Evolutionary conservation across 257 asterid genomes (phyloP), one percentile per base, ranked within the genome.

Genomic region (Mentha longifolia): DNA sequence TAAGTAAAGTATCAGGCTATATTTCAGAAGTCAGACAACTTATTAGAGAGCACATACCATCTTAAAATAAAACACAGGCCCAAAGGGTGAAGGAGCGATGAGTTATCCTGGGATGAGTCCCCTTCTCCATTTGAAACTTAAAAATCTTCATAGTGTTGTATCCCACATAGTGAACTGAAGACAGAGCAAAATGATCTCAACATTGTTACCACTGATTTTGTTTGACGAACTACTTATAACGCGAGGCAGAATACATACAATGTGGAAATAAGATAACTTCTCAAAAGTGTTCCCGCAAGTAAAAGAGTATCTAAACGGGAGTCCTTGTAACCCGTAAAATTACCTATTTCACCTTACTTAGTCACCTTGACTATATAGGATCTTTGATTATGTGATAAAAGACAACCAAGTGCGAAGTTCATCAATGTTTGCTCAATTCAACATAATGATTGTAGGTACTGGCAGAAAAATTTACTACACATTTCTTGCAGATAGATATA

Each of bases 241-340:
- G 60, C 14, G 3, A 71, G 69, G 42, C 50, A 76, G 30, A 46
- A 22, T 22, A 50, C 31, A 65, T 46, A 76, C 19, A 35, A 28
- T 37, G 77, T 65, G 43, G 75, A 76, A 46, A 58, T 67, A 28
- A 62, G 55, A 68, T 30, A 51, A 49, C 68, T 57, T 64, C 54
- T 50, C 60, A 67, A 68, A 39, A 31, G 15, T 61, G 49, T 61
- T 37, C 46, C 41, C 56, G 6, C 19, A 17, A 39, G 55, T 42
- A 31, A 52, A 56, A 16, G 41, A 14, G 65, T 67, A 30, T 25
- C 47, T 22, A 47, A 67, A 68, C 16, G 28, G 20, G 77, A 43
- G 51, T 49, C 42, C 65, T 57, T 59, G 50, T 28, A 33, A 50
- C 45, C 42, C 60, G 31, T 20, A 63, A 7, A 28, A 31, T n/a